Evolutionary conservation across 192 early-diverging fungal species (phyloP).

Genomic region (Funneliformis geosporum): DNA sequence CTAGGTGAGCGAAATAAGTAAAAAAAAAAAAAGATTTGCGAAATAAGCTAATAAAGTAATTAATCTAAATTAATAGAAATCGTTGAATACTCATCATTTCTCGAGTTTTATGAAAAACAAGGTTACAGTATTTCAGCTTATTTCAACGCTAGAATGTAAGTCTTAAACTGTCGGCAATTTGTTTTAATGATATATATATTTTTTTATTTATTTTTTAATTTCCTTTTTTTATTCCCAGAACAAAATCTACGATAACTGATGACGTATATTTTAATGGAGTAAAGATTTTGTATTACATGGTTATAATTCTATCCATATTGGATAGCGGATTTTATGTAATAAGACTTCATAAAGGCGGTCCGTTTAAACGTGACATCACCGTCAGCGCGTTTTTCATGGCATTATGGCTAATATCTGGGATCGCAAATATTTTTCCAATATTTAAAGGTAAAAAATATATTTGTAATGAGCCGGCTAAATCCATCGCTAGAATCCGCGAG

Average conservation of each 20-base stretch:
- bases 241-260: neutral
- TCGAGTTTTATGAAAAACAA: neutral
- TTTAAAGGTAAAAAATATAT: neutral
- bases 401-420: neutral
- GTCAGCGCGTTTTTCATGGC: neutral
- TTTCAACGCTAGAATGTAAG: neutral
- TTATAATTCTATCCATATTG: neutral
- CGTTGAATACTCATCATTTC: neutral
- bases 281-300: conserved; percentile 1
- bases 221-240: neutral
- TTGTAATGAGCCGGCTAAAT: neutral
- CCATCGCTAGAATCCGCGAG: neutral
- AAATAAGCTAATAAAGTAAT: neutral
- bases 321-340: neutral
- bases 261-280: neutral
- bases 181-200: neutral
- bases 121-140: neutral
- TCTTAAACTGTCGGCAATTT: neutral
- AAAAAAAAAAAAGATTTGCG: neutral
- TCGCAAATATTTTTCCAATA: neutral
- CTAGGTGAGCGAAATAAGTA: neutral
- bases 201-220: neutral
- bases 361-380: neutral
- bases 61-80: neutral
- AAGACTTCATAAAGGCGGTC: neutral